A percentile compares a stretch with the other conserved stretches of the same genome.
phyloP scores from a whole-genome alignment of 2,329 filamentous ascomycete genomes.

The Fusarium decemcellulare region DNA sequence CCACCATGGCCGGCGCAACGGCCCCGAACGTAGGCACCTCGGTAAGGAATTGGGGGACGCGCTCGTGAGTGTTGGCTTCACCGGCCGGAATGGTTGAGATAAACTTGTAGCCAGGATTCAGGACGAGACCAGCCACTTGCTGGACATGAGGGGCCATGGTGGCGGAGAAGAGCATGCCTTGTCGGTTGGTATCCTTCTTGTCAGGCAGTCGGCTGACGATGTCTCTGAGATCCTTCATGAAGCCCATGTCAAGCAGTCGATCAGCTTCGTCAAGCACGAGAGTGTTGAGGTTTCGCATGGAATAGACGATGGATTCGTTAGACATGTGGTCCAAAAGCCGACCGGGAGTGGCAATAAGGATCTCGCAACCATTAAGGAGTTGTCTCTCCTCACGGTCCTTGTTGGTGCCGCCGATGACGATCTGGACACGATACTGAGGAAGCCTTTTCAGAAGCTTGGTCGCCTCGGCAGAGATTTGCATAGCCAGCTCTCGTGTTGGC shows the following conservation, averaged over 20 bases:
- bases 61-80: conserved; percentile 82
- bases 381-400: conserved; percentile 79
- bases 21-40: conserved; percentile 79
- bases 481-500: conserved; percentile 78
- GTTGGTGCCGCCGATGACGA: conserved; percentile 86
- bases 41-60: conserved; percentile 81
- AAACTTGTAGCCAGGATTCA: conserved; percentile 81
- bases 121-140: conserved; percentile 77
- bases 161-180: conserved; percentile 88
- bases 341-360: conserved; percentile 86
- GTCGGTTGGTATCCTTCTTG: conserved; percentile 70
- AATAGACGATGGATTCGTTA: conserved; percentile 77
- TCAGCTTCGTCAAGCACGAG: conserved; percentile 89
- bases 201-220: conserved; percentile 80
- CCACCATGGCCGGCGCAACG: conserved; percentile 71
- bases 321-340: conserved; percentile 84
- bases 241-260: conserved; percentile 86
- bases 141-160: conserved; percentile 87
- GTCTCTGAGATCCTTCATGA: conserved; percentile 83
- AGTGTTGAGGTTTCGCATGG: conserved; percentile 79
- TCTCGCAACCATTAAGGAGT: conserved; percentile 80
- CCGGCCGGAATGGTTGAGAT: conserved; percentile 84
- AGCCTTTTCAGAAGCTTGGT: conserved; percentile 78
- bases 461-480: conserved; percentile 81
- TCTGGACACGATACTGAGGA: conserved; percentile 80